phyloP scores from a whole-genome alignment of 768 basidiomycete genomes.

The Kwoniella sp. region DNA sequence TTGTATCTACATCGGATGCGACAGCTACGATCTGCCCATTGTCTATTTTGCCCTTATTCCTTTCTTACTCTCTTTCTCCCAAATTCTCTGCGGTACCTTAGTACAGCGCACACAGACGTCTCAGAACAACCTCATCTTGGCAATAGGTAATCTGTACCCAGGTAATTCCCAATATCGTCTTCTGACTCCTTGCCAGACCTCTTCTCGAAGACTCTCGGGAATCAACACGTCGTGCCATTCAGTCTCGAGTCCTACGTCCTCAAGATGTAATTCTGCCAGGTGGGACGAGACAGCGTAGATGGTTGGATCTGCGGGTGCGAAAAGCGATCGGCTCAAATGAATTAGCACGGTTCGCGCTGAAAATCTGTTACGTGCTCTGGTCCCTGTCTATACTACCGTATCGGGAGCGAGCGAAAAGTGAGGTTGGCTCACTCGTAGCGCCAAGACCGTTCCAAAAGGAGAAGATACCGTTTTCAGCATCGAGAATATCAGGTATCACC shows the following conservation, averaged over 20 bases:
- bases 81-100: too few species aligned
- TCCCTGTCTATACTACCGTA: too few species aligned
- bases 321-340: background rate
- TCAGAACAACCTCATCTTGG: conserved; percentile 28
- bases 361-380: background rate
- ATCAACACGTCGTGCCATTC: conserved; percentile 82
- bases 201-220: conserved; percentile 60
- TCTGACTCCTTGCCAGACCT: conserved; percentile 68
- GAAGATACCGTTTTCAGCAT: conserved; percentile 73
- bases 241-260: conserved; percentile 76
- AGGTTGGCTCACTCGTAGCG: conserved; percentile 72
- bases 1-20: too few species aligned
- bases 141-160: conserved; percentile 64
- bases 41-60: background rate
- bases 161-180: conserved; percentile 60
- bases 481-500: conserved; percentile 72
- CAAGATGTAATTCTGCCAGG: conserved; percentile 79
- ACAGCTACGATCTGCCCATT: background rate
- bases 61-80: background rate
- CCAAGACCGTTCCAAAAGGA: conserved; percentile 98
- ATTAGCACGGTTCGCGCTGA: background rate
- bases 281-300: conserved; percentile 91
- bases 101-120: background rate
- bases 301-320: conserved; percentile 64
- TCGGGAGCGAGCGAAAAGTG: background rate